Percentiles rank a stretch among this genome's conserved stretches.
Conservation (phyloP, 176 grass and related monocot genomes). For the Canna indica region DNA sequence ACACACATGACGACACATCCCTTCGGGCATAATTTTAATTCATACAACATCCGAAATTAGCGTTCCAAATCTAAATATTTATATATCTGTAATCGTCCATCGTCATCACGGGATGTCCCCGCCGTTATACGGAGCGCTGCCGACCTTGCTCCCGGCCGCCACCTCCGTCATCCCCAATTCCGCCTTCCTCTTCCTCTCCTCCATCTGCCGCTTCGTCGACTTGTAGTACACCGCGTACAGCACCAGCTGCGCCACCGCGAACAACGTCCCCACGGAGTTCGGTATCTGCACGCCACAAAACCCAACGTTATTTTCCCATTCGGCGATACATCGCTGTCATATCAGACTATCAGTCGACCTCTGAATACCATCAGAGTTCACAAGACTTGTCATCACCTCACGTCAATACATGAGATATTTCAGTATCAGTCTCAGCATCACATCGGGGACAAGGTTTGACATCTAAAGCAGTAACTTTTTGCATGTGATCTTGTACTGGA, state of each 20-base stretch:
- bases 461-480: too few species aligned
- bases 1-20: too few species aligned
- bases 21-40: too few species aligned
- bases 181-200: conserved; percentile 46
- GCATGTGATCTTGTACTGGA: too few species aligned
- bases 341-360: too few species aligned
- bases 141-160: conserved; percentile 32
- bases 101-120: too few species aligned
- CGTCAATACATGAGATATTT: too few species aligned
- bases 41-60: too few species aligned
- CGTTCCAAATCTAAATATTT: too few species aligned
- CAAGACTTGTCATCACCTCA: neutral
- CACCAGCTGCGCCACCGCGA: conserved; percentile 57
- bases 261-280: conserved; percentile 57
- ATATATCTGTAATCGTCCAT: too few species aligned
- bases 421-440: conserved; percentile 1
- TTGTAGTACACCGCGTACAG: conserved; percentile 87
- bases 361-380: neutral
- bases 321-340: too few species aligned
- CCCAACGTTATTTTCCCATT: neutral
- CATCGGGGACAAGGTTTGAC: too few species aligned
- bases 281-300: conserved; percentile 48
- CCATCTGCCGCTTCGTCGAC: conserved; percentile 68
- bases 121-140: neutral
- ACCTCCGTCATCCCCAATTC: conserved; percentile 54